Base-by-base conservation (phyloP, 306 rosid genomes). In the Cicer yamashitae region DNA sequence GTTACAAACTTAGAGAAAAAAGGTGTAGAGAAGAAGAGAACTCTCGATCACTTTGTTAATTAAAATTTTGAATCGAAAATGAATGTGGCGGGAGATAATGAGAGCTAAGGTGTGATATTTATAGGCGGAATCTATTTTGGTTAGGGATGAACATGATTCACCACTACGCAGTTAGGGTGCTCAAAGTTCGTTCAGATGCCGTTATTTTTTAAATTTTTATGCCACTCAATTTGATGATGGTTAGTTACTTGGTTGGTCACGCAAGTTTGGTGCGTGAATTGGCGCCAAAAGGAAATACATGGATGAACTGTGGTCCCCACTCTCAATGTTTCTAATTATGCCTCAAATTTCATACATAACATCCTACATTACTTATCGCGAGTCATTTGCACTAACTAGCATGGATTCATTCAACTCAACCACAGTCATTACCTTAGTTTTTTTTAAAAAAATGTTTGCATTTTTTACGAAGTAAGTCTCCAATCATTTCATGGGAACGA, bases 1-100 rank as follows among this genome's bases (percentile, higher is more conserved):
- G 46, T 61, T 5, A 30, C 82, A 57, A 58, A 57, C 64, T 37
- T 44, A 20, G 63, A 67, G 48, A 67, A 67, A 39, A 39, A 56
- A 8, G 54, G 67, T 22, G 43, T 13, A 45, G 74, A 54, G 50
- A 6, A 17, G 44, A 58, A 58, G 63, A 69, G 47, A 6, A 7
- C 9, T 13, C 53, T 57, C 37, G 63, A 8, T 13, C 6, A 7
- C 1, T 56, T 2, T 10, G 40, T 15, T 25, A 43, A 30, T 30
- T n/a, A 17, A 60, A 75, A 52, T 12, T 68, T 54, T 75, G 74
- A 81, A 75, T 75, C 38, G 8, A 60, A 51, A 63, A 15, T 0
- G 14, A 81, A 69, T 68, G 77, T 52, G 25, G 81, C 71, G 77
- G 74, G 81, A 60, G 30, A 46, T 43, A 10, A 6, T 17, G 77